Evolutionary conservation across 2,329 filamentous ascomycete genomes (phyloP), one percentile per base, ranked within the genome.

Genomic region (Botrytis squamosa): DNA sequence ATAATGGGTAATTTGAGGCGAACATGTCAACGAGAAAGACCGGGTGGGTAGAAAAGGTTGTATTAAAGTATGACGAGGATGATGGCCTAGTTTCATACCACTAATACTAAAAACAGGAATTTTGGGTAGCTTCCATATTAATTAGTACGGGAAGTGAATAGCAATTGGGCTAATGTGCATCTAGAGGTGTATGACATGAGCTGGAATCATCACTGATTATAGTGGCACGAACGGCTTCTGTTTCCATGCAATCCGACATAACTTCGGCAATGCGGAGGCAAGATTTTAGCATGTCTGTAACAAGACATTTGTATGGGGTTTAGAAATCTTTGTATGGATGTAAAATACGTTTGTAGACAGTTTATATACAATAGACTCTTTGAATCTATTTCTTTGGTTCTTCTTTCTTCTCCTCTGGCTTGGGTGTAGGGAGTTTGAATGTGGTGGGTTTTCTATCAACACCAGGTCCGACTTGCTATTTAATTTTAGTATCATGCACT

Each of bases 391-490:
- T 97, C 91, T 98, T 97, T 80, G 92, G 89, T 85, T 95, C 93
- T 83, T 95, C 93, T 83, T 92, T 91, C 87, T 94, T 94, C 81
- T 93, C 92, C 85, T 99, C 96, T 7, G 96, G 95, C 86, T 98
- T 97, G 71, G 96, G 93, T 67, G 93, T 97, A 42, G 97, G 96
- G 76, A 99, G 87, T 86, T 97, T 97, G 88, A 98, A 98, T 82
- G 84, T 88, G 81, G 96, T 93, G 42, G 95, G 95, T 80, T 88
- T 97, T 82, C 89, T 88, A 84, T 97, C 90, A 73, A 90, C 84
- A 79, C 95, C 95, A 75, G 86, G 83, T 75, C 91, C 90, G 79
- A 92, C 89, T 80, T 90, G 90, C 83, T 92, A 88, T 88, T 86
- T 82, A 67, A 67, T 66, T 57, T 81, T 75, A 81, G 78, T 63